These are phyloP conservation scores for Trichoderma arundinaceum DNA, from an alignment of 2,329 filamentous ascomycete genomes.

Conservation along the genomic window DNA sequence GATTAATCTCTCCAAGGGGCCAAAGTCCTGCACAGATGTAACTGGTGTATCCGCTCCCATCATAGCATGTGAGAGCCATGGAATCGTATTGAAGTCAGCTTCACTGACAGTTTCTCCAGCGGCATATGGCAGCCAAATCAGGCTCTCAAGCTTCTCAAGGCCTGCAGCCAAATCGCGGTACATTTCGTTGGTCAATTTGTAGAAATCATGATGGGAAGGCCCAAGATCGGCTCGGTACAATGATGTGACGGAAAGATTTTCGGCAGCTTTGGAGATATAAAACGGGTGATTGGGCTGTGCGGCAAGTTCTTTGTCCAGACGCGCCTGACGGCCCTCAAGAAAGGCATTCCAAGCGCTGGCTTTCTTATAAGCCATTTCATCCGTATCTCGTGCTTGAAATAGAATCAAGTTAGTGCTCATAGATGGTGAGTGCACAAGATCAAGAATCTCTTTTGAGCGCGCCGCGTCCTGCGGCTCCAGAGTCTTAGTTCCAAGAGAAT, in stretches of 20 bases:
- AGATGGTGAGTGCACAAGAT: slow-evolving; percentile 32
- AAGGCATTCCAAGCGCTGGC: slow-evolving; percentile 2
- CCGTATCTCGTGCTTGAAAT: slow-evolving; percentile 30
- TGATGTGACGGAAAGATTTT: slow-evolving; percentile 29
- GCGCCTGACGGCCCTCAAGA: slow-evolving; percentile 32
- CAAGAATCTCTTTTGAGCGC: slow-evolving; percentile 30
- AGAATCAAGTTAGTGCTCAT: slow-evolving; percentile 35
- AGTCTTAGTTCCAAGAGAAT: slow-evolving; percentile 16
- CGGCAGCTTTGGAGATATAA: slow-evolving; percentile 32
- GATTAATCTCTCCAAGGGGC: slow-evolving; percentile 5
- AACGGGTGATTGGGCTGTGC: slow-evolving; percentile 33
- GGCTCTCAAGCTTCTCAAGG: slow-evolving; percentile 32
- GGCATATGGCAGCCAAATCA: slow-evolving; percentile 33
- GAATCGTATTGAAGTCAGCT: slow-evolving; percentile 34
- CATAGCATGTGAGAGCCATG: slow-evolving; percentile 36
- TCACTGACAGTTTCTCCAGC: too few relatives aligned
- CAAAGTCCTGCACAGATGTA: slow-evolving; percentile 16
- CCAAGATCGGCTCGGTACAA: slow-evolving; percentile 29
- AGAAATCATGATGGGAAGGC: slow-evolving; percentile 26
- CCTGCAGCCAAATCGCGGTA: slow-evolving; percentile 32
- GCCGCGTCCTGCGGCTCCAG: slow-evolving; percentile 11
- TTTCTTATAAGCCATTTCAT: slow-evolving; percentile 28
- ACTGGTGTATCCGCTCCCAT: slow-evolving; percentile 11
- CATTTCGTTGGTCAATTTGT: slow-evolving; percentile 11
- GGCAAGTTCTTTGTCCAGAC: slow-evolving; percentile 32